These are phyloP conservation scores for Xylaria grammica DNA, from an alignment of 495 filamentous ascomycete species.

Conservation along the genomic window DNA sequence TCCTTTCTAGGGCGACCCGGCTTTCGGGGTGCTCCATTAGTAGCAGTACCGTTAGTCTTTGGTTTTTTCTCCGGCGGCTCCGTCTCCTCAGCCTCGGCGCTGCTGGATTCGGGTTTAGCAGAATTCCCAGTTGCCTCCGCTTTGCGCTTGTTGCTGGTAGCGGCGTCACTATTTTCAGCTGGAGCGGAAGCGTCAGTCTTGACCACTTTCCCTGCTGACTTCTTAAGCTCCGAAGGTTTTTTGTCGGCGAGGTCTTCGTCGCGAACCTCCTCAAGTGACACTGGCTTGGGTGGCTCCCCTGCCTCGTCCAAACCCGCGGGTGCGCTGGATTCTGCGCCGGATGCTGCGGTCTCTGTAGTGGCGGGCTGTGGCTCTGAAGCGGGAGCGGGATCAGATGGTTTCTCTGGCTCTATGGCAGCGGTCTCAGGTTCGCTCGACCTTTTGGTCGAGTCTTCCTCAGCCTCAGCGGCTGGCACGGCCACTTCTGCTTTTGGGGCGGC, in stretches of 20 bases:
- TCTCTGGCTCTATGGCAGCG: conserved; percentile 28
- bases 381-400: conserved; percentile 27
- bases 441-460: conserved; percentile 26
- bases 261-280: conserved; percentile 30
- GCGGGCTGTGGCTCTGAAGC: conserved; percentile 12
- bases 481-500: conserved; percentile 25
- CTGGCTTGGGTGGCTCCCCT: conserved; percentile 30
- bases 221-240: conserved; percentile 17
- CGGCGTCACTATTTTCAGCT: conserved; percentile 17
- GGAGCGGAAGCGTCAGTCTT: conserved; percentile 15
- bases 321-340: conserved; percentile 12
- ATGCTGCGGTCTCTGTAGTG: conserved; percentile 20
- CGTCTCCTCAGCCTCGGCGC: conserved; percentile 22
- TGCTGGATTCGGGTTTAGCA: conserved; percentile 26
- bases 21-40: conserved; percentile 37
- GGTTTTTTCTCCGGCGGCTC: conserved; percentile 40
- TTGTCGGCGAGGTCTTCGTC: conserved; percentile 27
- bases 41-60: conserved; percentile 37
- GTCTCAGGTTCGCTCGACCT: conserved; percentile 24
- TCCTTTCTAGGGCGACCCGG: conserved; percentile 46
- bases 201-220: conserved; percentile 1
- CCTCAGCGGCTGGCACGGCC: conserved; percentile 17
- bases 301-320: conserved; percentile 25
- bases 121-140: conserved; percentile 22
- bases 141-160: conserved; percentile 37